phyloP scores from a whole-genome alignment of 352 stramenopile species.

The Phytophthora agathidicida region DNA sequence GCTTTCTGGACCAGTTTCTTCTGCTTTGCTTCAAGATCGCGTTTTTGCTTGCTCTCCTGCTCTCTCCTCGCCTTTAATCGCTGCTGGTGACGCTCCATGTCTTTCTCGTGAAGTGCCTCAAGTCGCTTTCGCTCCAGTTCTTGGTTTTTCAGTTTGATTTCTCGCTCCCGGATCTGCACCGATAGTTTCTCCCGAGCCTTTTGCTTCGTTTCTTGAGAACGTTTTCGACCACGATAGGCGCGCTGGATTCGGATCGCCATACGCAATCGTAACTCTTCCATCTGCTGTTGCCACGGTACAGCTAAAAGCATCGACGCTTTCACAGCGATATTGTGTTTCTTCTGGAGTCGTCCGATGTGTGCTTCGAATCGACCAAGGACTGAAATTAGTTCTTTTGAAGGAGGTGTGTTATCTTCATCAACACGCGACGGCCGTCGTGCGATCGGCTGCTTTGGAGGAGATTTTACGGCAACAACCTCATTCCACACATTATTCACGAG shows the following conservation, averaged over 20 bases:
- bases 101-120: conserved; percentile 56
- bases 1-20: conserved; percentile 53
- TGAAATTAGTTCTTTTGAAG: conserved; percentile 48
- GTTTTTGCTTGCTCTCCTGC: conserved; percentile 50
- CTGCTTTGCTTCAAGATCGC: conserved; percentile 46
- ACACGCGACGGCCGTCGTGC: neutral
- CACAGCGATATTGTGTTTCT: conserved; percentile 60
- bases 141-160: conserved; percentile 53
- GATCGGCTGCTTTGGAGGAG: conserved; percentile 7
- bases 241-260: conserved; percentile 82
- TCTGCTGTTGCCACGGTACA: conserved; percentile 73
- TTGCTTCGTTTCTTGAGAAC: conserved; percentile 45
- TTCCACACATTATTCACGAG: conserved; percentile 70
- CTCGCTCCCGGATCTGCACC: conserved; percentile 56
- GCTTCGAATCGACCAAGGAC: conserved; percentile 70
- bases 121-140: conserved; percentile 65
- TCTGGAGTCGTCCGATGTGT: conserved; percentile 56
- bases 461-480: conserved; percentile 41
- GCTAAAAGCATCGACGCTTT: conserved; percentile 57
- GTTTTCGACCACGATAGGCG: conserved; percentile 56
- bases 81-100: conserved; percentile 60
- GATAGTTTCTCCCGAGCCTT: conserved; percentile 56
- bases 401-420: neutral
- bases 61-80: conserved; percentile 58
- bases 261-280: conserved; percentile 66